These are phyloP conservation scores for Imleria badia DNA, from an alignment of 768 basidiomycete species.

Conservation along the genomic window DNA sequence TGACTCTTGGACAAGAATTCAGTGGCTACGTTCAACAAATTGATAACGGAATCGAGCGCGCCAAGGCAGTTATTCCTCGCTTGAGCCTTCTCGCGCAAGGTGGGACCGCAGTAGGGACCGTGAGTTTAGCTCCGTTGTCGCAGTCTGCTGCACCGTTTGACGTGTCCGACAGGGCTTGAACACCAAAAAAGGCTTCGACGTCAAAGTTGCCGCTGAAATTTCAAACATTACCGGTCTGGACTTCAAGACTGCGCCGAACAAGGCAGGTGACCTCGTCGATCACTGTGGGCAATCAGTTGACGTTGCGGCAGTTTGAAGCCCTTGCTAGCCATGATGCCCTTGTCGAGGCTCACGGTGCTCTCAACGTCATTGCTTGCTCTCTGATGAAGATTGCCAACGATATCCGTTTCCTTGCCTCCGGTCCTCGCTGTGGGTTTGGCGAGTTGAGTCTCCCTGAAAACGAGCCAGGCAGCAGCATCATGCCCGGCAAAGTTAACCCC, in stretches of 20 bases:
- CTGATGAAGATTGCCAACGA: constrained; percentile 99
- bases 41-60: constrained; percentile 83
- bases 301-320: constrained; percentile 78
- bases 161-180: constrained; percentile 74
- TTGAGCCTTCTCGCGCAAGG: constrained; percentile 92
- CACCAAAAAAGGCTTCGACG: constrained; percentile 95
- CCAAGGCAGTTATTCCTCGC: constrained; percentile 79
- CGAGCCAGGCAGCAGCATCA: constrained; percentile 98
- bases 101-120: constrained; percentile 98
- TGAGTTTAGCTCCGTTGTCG: constrained; percentile 37
- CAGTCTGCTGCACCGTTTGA: constrained; percentile 4
- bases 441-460: constrained; percentile 96
- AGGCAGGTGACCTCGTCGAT: constrained; percentile 48
- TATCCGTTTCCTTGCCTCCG: constrained; percentile 95
- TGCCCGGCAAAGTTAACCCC: constrained; percentile 99
- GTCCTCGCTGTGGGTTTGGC: constrained; percentile 95
- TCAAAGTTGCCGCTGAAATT: constrained; percentile 89
- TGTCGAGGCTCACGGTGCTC: constrained; percentile 94
- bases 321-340: constrained; percentile 98
- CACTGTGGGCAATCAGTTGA: constrained; percentile 4
- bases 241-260: constrained; percentile 98
- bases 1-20: constrained; percentile 98
- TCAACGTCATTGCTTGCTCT: constrained; percentile 95
- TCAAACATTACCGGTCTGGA: constrained; percentile 86
- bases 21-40: constrained; percentile 97